Conservation (phyloP, 2,329 filamentous ascomycete genomes). For the Fusarium redolens region DNA sequence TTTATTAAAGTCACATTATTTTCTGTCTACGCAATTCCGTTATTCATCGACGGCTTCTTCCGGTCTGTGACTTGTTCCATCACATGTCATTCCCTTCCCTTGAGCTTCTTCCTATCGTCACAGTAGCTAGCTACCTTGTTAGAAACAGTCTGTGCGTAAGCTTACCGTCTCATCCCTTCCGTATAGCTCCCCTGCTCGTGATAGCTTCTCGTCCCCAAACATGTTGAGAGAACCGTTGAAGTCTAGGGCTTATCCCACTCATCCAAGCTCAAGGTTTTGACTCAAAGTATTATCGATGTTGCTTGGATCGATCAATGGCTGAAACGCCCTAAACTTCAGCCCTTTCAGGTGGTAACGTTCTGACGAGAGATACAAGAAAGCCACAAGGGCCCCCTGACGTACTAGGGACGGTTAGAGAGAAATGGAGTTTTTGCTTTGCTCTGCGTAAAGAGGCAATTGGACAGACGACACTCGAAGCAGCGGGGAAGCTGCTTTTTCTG, state of each 20-base stretch:
- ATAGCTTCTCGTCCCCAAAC: constrained; percentile 29
- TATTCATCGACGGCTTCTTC: not conserved
- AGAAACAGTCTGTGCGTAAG: not conserved
- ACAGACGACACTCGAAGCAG: constrained; percentile 18
- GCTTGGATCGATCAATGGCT: not conserved
- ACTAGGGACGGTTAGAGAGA: constrained; percentile 2
- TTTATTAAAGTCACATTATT: not conserved
- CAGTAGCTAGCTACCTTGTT: not conserved
- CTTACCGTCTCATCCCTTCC: not conserved
- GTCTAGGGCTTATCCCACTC: not conserved
- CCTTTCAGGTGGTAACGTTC: not conserved
- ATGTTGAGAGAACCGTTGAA: not conserved
- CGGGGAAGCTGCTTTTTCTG: constrained; percentile 31
- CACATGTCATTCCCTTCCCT: constrained; percentile 23
- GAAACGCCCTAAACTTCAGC: not conserved
- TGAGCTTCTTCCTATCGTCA: not conserved
- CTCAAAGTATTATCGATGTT: not conserved
- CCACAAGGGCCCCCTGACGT: constrained; percentile 18
- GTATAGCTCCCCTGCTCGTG: not conserved
- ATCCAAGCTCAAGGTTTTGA: not conserved
- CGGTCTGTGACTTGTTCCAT: not conserved
- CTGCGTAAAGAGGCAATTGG: constrained; percentile 35
- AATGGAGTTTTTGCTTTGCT: constrained; percentile 16
- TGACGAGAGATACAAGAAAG: constrained; percentile 7
- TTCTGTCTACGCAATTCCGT: not conserved